Conservation (phyloP, 495 filamentous ascomycete genomes). For the Aspergillus avenaceus region DNA sequence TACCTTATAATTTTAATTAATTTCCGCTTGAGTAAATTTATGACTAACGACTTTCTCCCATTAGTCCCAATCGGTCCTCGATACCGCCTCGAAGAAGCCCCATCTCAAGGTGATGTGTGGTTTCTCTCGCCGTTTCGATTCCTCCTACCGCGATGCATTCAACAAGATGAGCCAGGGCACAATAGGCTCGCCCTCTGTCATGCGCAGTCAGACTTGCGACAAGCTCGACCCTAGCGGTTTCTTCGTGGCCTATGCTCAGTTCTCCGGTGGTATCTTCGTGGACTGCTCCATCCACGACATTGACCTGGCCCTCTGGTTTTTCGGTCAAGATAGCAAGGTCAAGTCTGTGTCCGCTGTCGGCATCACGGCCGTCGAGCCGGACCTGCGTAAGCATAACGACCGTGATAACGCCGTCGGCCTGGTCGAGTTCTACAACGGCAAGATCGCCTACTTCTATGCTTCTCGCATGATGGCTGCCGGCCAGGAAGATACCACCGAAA, state of each 20-base stretch:
- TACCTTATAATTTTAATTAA: not conserved
- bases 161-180: conserved; percentile 40
- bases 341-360: conserved; percentile 51
- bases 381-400: conserved; percentile 54
- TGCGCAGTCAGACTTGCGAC: conserved; percentile 57
- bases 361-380: conserved; percentile 58
- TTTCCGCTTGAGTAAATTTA: not conserved
- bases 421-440: conserved; percentile 58
- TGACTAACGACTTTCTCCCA: not conserved
- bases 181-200: conserved; percentile 48
- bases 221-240: conserved; percentile 52
- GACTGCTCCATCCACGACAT: conserved; percentile 58
- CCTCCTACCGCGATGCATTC: conserved; percentile 50
- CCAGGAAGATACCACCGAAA: conserved; percentile 60
- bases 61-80: conserved; percentile 49
- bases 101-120: conserved; percentile 58
- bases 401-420: conserved; percentile 60
- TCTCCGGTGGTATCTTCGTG: conserved; percentile 58
- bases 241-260: conserved; percentile 54
- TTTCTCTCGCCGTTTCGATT: conserved; percentile 56
- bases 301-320: conserved; percentile 56
- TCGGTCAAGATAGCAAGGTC: conserved; percentile 42
- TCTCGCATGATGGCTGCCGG: conserved; percentile 61
- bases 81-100: conserved; percentile 44
- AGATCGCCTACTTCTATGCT: conserved; percentile 58